phyloP scores from a whole-genome alignment of 371 early-diverging fungal species.

The Mucor velutinosus region DNA sequence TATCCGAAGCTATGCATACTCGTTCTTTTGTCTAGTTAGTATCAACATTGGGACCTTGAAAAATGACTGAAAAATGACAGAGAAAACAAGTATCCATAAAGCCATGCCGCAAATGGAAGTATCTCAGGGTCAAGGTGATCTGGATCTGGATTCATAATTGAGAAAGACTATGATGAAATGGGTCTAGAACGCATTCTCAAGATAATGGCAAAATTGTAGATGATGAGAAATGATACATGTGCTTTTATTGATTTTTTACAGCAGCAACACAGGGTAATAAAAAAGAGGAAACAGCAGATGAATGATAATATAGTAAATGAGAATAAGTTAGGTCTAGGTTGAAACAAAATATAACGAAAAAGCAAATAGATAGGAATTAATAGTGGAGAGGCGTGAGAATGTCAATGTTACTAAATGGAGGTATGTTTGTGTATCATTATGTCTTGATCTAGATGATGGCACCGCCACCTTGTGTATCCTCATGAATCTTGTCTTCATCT shows the following conservation, averaged over 20 bases:
- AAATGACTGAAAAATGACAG: too few relatives aligned
- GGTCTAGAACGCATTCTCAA: neutral
- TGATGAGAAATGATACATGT: neutral
- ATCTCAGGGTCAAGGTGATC: neutral
- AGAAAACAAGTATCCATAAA: too few relatives aligned
- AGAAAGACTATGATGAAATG: neutral
- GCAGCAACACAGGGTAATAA: neutral
- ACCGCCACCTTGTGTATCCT: conserved; percentile 10
- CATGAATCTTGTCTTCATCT: conserved; percentile 29
- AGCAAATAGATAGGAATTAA: neutral
- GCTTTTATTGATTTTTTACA: neutral
- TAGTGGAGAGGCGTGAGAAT: neutral
- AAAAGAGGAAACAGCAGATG: neutral
- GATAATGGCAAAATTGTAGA: neutral
- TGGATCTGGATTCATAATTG: neutral
- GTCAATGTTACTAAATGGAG: neutral
- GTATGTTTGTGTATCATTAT: neutral
- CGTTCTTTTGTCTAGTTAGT: too few relatives aligned
- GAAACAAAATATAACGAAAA: neutral
- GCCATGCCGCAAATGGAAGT: neutral
- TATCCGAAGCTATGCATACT: too few relatives aligned
- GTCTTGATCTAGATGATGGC: neutral
- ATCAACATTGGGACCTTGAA: too few relatives aligned
- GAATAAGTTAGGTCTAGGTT: neutral
- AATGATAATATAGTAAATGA: neutral